Evolutionary conservation across 78 protist genomes (phyloP).

Genomic region (Dictyostelium discoideum): DNA sequence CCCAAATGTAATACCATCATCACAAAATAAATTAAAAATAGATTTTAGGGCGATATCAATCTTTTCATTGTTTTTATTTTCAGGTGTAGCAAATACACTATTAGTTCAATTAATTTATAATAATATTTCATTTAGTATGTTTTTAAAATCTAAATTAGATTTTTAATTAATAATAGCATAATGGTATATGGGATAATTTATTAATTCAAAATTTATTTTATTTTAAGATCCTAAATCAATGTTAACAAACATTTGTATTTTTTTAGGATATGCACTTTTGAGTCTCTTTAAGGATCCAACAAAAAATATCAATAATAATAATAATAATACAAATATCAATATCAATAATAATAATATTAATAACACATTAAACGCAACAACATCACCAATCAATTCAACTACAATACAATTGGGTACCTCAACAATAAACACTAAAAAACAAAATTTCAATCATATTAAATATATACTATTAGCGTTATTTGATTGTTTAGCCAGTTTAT

Average conservation of each 20-base stretch:
- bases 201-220: too few relatives aligned
- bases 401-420: background rate
- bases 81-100: constrained; percentile 57
- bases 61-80: constrained; percentile 16
- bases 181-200: too few relatives aligned
- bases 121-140: constrained; percentile 54
- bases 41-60: background rate
- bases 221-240: constrained; percentile 44
- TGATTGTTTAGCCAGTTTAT: constrained; percentile 34
- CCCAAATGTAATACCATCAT: background rate
- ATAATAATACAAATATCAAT: background rate
- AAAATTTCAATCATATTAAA: background rate
- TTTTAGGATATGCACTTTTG: constrained; percentile 51
- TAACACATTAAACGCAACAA: background rate
- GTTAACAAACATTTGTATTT: constrained; percentile 52
- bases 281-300: background rate
- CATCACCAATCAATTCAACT: background rate
- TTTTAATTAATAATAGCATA: background rate
- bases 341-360: background rate
- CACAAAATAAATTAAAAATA: background rate
- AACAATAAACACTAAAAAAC: background rate
- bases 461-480: constrained; percentile 22
- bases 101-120: constrained; percentile 54
- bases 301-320: background rate
- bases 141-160: background rate